phyloP scores from a whole-genome alignment of 75 land plant species.

The Pseudotsuga menziesii region DNA sequence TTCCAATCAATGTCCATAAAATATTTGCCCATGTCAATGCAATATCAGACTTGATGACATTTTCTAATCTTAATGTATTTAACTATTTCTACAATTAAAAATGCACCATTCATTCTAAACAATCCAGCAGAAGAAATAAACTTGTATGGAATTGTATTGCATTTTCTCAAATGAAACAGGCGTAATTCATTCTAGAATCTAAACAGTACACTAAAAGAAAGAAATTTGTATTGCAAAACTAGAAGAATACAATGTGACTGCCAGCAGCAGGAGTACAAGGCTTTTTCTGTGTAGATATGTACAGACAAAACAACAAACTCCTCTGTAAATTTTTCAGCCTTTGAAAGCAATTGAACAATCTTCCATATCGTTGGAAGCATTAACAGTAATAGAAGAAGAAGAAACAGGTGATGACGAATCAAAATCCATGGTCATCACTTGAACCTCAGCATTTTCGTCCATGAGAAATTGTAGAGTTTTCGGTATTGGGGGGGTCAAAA shows the following conservation, averaged over 20 bases:
- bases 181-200: not conserved
- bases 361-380: slow-evolving; percentile 10
- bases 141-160: not conserved
- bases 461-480: slow-evolving; percentile 12
- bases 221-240: not conserved
- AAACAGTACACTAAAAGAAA: not conserved
- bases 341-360: not conserved
- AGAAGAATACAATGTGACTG: not conserved
- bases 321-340: not conserved
- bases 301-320: slow-evolving; percentile 8
- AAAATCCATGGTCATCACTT: slow-evolving; percentile 6
- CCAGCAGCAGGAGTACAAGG: slow-evolving; percentile 1
- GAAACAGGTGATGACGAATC: not conserved
- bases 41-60: not conserved
- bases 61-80: not conserved
- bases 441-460: not conserved
- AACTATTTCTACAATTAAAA: not conserved
- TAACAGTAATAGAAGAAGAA: not conserved
- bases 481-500: slow-evolving; percentile 20
- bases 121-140: not conserved
- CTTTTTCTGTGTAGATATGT: not conserved
- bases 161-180: not conserved
- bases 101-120: not conserved
- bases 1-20: not conserved
- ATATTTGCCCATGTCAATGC: not conserved